Evolutionary conservation across 2,329 filamentous ascomycete species (phyloP).

Genomic region (Nemania sp.): DNA sequence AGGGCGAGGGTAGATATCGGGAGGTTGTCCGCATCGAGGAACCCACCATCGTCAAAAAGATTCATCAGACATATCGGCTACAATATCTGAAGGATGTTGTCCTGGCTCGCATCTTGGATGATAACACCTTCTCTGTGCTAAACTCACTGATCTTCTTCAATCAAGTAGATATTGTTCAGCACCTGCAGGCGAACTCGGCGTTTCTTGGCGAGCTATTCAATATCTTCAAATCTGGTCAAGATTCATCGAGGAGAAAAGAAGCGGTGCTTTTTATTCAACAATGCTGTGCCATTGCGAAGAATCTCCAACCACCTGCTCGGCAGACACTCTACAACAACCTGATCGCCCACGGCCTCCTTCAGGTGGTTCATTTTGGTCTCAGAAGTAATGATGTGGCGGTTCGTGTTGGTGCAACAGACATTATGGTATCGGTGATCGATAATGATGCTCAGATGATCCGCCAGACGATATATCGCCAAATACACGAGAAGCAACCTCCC

Average conservation of each 20-base stretch:
- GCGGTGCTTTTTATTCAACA: constrained; percentile 96
- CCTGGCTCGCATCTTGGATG: constrained; percentile 91
- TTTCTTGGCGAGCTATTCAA: constrained; percentile 87
- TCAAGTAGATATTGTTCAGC: constrained; percentile 95
- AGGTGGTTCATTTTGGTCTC: constrained; percentile 89
- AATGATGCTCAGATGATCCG: constrained; percentile 95
- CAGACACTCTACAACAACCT: constrained; percentile 89
- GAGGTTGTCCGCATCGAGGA: constrained; percentile 95
- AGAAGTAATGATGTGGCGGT: constrained; percentile 83
- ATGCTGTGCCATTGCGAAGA: constrained; percentile 93
- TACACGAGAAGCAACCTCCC: constrained; percentile 82
- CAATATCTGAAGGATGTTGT: constrained; percentile 99
- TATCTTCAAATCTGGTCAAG: constrained; percentile 74
- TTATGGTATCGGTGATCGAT: constrained; percentile 91
- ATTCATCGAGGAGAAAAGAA: constrained; percentile 81
- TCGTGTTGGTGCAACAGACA: constrained; percentile 89
- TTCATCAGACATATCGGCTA: constrained; percentile 92
- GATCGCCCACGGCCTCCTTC: constrained; percentile 81
- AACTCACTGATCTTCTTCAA: constrained; percentile 99
- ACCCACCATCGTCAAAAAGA: constrained; percentile 79
- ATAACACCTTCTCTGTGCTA: constrained; percentile 95
- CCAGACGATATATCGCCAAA: constrained; percentile 87
- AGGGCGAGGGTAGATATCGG: constrained; percentile 87
- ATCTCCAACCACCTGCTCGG: constrained; percentile 80
- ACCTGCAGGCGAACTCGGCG: constrained; percentile 78